Evolutionary conservation across 2,329 filamentous ascomycete genomes (phyloP).

Genomic region (Colletotrichum kahawae): DNA sequence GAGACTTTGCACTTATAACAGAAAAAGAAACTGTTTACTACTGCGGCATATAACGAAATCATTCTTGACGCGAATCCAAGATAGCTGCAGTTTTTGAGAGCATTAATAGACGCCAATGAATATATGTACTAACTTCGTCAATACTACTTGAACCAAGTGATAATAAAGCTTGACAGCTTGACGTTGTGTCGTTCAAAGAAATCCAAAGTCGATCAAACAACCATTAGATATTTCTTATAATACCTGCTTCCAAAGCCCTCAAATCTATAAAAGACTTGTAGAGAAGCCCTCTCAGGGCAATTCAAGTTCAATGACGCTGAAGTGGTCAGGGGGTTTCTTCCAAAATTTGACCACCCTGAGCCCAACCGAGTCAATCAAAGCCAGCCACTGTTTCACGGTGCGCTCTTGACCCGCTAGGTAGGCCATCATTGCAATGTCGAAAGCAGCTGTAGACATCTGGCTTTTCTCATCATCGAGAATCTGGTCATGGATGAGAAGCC

Average conservation of each 20-base stretch:
- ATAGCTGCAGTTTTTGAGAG: fast-evolving
- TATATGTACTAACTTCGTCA: background rate
- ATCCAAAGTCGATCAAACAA: background rate
- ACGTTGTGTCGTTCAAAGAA: background rate
- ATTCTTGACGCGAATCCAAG: fast-evolving
- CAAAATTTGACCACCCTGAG: conserved; percentile 2
- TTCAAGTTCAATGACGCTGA: background rate
- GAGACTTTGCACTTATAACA: background rate
- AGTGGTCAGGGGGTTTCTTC: background rate
- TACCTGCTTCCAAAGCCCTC: no score
- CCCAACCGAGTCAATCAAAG: background rate
- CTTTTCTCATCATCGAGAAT: conserved; percentile 35
- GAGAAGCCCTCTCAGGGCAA: background rate
- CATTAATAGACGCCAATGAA: background rate
- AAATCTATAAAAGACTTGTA: no score
- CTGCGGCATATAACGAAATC: fast-evolving
- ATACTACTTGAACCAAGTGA: background rate
- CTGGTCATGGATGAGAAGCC: conserved; percentile 41
- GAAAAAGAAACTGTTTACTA: fast-evolving
- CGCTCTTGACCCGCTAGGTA: background rate
- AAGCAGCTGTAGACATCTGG: background rate
- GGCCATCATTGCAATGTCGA: background rate
- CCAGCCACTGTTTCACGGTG: conserved; percentile 8
- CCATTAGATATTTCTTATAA: no score
- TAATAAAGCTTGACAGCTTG: background rate